Evolutionary conservation across 495 filamentous ascomycete genomes (phyloP), one percentile per base, ranked within the genome.

Genomic region (Viridothelium virens): DNA sequence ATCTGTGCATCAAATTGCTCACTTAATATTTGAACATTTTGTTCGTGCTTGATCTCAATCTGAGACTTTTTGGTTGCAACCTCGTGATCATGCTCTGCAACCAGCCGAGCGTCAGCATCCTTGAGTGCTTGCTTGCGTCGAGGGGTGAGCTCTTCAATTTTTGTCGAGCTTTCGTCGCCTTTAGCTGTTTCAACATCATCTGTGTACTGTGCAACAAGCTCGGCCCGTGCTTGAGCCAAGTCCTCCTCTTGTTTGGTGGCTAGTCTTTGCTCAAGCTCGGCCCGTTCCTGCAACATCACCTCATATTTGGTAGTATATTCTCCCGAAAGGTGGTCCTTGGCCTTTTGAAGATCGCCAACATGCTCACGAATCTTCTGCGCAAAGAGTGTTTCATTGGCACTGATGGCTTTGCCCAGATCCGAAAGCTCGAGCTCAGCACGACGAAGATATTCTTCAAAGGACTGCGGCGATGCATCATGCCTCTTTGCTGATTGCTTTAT

Each of bases 311-410:
- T 53, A 39, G 64, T 63, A 65, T 73, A 73, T 50, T 70, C 69
- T 9, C 46, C n/a, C 1, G 71, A 66, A 12, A 73, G 47, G 33
- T 69, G 64, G 33, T 73, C 69, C 47, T 73, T 73, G 3, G 69
- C 71, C 9, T 56, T 48, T 34, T 70, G 71, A 25, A 73, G 59
- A 18, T 69, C 71, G 6, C 67, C 65, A n/a, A 71, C 71, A 39
- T 73, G 71, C 65, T 73, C 67, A 38, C 67, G 71, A 14, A 71
- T 73, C 56, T 73, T 73, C 39, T 67, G 64, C 34, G 71, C 71
- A 59, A 73, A 73, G 2, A 73, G 63, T 2, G 64, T 63, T 56
- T 73, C 71, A 34, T 73, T 73, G n/a, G 64, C 66, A 12, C 66
- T 70, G 41, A 71, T 73, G n/a, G 67, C 69, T 41, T 64, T 69